Conservation (phyloP, 2,329 filamentous ascomycete species). For the Sphaerulina musiva region DNA sequence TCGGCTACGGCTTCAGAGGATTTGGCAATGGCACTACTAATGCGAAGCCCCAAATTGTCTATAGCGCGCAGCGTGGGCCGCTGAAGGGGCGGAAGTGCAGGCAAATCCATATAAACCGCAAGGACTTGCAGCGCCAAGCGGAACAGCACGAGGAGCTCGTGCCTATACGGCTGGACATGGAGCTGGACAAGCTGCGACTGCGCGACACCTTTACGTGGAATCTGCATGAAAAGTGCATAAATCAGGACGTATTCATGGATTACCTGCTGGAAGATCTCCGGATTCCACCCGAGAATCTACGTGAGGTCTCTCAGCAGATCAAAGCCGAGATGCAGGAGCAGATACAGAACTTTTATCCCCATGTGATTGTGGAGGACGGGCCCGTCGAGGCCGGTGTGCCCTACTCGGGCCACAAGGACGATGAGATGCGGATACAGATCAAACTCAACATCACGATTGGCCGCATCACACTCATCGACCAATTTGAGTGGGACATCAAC, state of each 20-base stretch:
- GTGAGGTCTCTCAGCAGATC: conserved; percentile 50
- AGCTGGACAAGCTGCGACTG: conserved; percentile 90
- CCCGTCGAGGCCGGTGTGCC: conserved; percentile 82
- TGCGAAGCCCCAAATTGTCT: conserved; percentile 63
- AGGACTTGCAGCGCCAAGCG: conserved; percentile 76
- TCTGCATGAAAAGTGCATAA: conserved; percentile 78
- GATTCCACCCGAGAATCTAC: conserved; percentile 62
- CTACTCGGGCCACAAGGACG: conserved; percentile 93
- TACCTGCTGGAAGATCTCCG: conserved; percentile 81
- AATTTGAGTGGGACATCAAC: conserved; percentile 99
- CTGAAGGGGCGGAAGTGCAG: conserved; percentile 70
- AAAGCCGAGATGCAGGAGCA: conserved; percentile 82
- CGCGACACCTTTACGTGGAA: conserved; percentile 99
- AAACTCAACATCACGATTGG: conserved; percentile 98
- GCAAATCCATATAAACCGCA: conserved; percentile 65
- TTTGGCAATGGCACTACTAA: conserved; percentile 84
- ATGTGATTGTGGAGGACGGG: conserved; percentile 83
- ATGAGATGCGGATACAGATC: conserved; percentile 94
- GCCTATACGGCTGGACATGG: conserved; percentile 83
- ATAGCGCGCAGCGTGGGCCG: conserved; percentile 68
- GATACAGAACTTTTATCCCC: conserved; percentile 86
- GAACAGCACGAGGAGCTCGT: conserved; percentile 89
- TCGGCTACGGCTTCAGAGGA: conserved; percentile 71
- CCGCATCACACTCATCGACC: conserved; percentile 85
- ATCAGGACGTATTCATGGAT: conserved; percentile 74